These are phyloP conservation scores for Dictyostelium purpureum DNA, from an alignment of 78 protist species.

Conservation along the genomic window DNA sequence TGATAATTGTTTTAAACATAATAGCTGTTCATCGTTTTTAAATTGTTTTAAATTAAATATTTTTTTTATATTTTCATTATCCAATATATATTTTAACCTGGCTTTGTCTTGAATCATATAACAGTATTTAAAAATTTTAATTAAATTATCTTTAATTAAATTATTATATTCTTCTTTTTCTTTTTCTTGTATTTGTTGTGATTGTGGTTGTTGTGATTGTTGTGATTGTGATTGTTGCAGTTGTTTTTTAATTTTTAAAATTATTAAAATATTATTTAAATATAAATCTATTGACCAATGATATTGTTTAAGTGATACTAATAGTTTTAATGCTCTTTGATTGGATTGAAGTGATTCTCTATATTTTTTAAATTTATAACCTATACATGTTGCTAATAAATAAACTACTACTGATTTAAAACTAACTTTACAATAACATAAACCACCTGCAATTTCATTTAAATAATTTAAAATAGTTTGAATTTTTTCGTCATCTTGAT, in stretches of 20 bases:
- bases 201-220: neutral
- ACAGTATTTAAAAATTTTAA: neutral
- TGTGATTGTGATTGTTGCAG: neutral
- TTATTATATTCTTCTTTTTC: neutral
- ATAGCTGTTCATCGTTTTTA: neutral
- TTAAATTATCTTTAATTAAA: neutral
- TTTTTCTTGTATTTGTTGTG: neutral
- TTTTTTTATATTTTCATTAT: neutral
- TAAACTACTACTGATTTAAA: conserved; percentile 20
- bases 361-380: neutral
- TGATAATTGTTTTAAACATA: neutral
- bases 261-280: neutral
- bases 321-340: conserved; percentile 15
- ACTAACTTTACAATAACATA: conserved; percentile 4
- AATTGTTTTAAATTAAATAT: neutral
- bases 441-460: conserved; percentile 55
- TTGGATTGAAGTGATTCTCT: neutral
- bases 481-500: neutral
- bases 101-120: neutral
- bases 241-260: neutral
- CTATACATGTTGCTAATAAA: conserved; percentile 6
- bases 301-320: neutral
- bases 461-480: neutral
- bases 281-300: conserved; percentile 14
- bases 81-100: neutral